These are phyloP conservation scores for Rhodamnia rubescens DNA, from an alignment of 345 rosid species.

Conservation along the genomic window DNA sequence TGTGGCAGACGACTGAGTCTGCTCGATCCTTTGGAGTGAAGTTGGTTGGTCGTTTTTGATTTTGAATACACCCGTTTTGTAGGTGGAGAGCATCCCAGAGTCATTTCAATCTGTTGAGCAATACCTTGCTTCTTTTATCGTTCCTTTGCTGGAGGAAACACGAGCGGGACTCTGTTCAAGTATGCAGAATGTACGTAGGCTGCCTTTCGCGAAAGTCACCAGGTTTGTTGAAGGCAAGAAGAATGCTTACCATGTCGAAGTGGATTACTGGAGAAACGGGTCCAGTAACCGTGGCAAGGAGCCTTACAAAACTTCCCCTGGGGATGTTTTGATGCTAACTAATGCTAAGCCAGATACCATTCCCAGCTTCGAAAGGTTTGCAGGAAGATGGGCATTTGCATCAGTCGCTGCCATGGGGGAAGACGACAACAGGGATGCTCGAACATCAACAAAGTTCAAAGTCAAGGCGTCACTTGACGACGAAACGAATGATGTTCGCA, in stretches of 20 bases:
- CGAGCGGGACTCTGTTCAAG: conserved; percentile 2
- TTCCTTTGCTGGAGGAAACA: conserved; percentile 11
- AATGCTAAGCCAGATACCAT: background rate
- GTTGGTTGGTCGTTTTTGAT: background rate
- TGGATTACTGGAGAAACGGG: conserved; percentile 7
- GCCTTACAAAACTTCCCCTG: background rate
- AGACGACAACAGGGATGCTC: background rate
- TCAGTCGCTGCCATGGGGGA: background rate
- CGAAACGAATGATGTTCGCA: background rate
- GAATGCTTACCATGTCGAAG: background rate
- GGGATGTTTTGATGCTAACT: conserved; percentile 1
- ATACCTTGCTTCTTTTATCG: background rate
- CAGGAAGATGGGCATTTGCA: conserved; percentile 5
- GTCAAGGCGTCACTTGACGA: background rate
- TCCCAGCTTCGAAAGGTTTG: background rate
- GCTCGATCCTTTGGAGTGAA: background rate
- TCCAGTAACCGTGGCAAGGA: background rate
- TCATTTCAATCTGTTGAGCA: conserved; percentile 2
- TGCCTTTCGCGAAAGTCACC: background rate
- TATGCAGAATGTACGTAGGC: background rate
- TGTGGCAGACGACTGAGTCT: background rate
- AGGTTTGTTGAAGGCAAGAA: background rate
- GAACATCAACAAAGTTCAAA: background rate
- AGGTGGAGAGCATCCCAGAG: conserved; percentile 10
- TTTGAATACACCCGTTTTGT: background rate